phyloP scores from a whole-genome alignment of 208 protist genomes.

The Acanthamoeba sp. region DNA sequence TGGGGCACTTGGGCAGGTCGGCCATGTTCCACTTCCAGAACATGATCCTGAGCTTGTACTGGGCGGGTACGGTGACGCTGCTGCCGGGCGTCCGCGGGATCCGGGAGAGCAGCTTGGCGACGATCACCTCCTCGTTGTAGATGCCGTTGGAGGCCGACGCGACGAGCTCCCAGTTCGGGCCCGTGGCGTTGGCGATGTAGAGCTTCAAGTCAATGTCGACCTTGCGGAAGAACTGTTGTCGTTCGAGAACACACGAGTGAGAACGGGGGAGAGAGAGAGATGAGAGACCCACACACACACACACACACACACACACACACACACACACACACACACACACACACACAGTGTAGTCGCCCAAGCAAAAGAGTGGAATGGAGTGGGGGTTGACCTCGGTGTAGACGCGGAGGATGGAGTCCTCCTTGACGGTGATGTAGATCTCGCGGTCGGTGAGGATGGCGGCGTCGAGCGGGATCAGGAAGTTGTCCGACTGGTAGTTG shows the following conservation, averaged over 20 bases:
- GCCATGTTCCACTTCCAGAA: conserved; percentile 72
- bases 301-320: too few relatives aligned
- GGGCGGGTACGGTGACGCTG: background rate
- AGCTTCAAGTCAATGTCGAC: conserved; percentile 72
- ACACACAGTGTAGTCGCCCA: background rate
- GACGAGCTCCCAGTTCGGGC: background rate
- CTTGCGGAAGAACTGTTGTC: conserved; percentile 20
- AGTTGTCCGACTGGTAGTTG: conserved; percentile 74
- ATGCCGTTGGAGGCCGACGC: conserved; percentile 64
- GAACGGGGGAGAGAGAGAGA: background rate
- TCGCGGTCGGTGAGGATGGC: conserved; percentile 44
- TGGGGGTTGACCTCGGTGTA: conserved; percentile 42
- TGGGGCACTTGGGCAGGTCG: background rate
- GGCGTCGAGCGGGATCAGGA: conserved; percentile 25
- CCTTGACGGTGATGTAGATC: conserved; percentile 32
- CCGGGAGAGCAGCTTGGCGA: conserved; percentile 49
- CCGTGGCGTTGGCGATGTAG: background rate
- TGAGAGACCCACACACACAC: too few relatives aligned
- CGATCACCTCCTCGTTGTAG: conserved; percentile 73
- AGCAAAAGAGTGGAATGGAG: background rate
- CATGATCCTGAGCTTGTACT: conserved; percentile 58
- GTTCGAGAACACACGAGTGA: background rate
- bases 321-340: too few relatives aligned
- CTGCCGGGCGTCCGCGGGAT: background rate
- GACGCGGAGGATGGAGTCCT: conserved; percentile 43